Percentiles rank a stretch among this genome's conserved stretches.
Conservation (phyloP, 768 basidiomycete species). For the Leccinum rimulosum region DNA sequence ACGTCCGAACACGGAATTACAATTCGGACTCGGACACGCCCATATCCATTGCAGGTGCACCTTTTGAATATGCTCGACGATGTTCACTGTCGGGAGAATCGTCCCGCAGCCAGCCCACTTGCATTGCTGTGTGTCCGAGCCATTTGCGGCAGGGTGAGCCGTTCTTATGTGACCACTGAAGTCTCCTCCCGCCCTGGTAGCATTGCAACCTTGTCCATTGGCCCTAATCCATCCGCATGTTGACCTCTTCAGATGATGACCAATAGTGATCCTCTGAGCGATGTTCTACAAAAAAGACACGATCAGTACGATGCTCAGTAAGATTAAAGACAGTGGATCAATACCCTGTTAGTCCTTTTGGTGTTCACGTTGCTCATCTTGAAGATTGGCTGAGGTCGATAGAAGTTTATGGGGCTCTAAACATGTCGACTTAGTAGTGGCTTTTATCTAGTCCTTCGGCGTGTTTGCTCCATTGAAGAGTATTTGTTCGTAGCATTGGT, state of each 20-base stretch:
- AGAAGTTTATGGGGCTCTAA: neutral
- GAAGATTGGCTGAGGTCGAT: neutral
- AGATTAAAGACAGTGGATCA: neutral
- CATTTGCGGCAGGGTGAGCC: too few relatives aligned
- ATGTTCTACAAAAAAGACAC: constrained; percentile 3
- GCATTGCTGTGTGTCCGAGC: constrained; percentile 3
- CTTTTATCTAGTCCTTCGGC: constrained; percentile 10
- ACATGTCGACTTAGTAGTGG: too few relatives aligned
- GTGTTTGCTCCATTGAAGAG: constrained; percentile 1
- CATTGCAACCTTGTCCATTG: constrained; percentile 11
- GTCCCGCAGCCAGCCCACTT: constrained; percentile 18
- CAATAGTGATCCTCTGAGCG: constrained; percentile 6
- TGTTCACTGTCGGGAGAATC: neutral
- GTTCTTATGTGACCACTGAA: neutral
- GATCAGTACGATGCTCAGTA: neutral
- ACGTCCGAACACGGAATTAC: neutral
- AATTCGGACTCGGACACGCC: constrained; percentile 18
- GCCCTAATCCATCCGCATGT: constrained; percentile 10
- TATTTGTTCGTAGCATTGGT: constrained; percentile 12
- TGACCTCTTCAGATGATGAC: neutral
- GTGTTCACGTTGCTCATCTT: constrained; percentile 12
- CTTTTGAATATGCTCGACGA: constrained; percentile 23
- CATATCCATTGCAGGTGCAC: constrained; percentile 21
- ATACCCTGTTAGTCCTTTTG: constrained; percentile 1
- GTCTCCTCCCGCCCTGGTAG: constrained; percentile 11